Evolutionary conservation across 2,329 filamentous ascomycete species (phyloP).

Genomic region (Rhynchosporium graminicola): DNA sequence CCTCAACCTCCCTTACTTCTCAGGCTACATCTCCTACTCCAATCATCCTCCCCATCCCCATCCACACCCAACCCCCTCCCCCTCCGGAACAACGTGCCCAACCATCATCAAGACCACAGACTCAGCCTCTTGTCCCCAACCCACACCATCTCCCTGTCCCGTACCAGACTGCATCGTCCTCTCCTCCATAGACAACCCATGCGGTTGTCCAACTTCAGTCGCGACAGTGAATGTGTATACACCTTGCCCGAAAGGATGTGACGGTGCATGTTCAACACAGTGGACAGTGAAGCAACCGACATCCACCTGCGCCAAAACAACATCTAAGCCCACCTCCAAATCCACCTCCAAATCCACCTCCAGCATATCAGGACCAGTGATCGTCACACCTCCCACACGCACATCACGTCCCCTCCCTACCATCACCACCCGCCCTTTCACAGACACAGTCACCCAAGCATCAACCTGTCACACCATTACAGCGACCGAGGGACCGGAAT

Average conservation of each 20-base stretch:
- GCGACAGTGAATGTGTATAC: conserved; percentile 31
- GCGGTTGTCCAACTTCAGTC: conserved; percentile 33
- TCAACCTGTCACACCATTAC: conserved; percentile 23
- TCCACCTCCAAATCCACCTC: background rate
- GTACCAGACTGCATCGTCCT: conserved; percentile 30
- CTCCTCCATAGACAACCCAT: conserved; percentile 29
- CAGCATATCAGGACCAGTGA: background rate
- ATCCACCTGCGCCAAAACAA: background rate
- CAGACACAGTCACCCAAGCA: background rate
- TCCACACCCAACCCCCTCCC: background rate
- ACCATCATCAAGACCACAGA: conserved; percentile 32
- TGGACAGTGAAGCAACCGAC: background rate
- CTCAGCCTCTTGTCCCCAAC: conserved; percentile 20
- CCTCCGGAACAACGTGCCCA: conserved; percentile 26
- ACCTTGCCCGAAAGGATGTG: conserved; percentile 28
- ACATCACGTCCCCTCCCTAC: background rate
- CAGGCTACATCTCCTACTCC: too few species aligned
- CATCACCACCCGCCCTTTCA: background rate
- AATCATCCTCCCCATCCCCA: background rate
- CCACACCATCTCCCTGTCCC: conserved; percentile 22
- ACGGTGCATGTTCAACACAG: conserved; percentile 23
- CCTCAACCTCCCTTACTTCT: background rate
- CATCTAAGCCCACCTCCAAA: background rate
- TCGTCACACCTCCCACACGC: background rate
- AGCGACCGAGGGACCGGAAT: conserved; percentile 20